phyloP scores from a whole-genome alignment of 305 asterid species.

The Petunia hybrid region DNA sequence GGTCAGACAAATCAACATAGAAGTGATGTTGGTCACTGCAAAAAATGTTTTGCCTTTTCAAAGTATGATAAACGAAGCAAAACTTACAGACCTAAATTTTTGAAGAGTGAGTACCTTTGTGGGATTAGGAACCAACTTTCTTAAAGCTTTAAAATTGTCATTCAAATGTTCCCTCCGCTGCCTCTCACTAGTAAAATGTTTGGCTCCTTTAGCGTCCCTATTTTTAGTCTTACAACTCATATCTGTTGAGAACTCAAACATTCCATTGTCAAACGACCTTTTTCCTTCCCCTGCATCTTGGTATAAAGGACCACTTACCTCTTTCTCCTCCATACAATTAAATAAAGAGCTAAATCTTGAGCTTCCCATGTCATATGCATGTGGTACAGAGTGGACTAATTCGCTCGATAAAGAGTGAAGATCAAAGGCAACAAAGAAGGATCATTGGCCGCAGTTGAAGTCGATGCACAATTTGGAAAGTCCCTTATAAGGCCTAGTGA shows the following conservation, averaged over 20 bases:
- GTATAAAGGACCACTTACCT: slow-evolving; percentile 39
- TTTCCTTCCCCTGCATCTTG: slow-evolving; percentile 53
- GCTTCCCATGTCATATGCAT: slow-evolving; percentile 48
- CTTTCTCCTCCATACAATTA: slow-evolving; percentile 51
- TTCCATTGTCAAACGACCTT: slow-evolving; percentile 46
- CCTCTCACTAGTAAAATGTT: slow-evolving; percentile 69
- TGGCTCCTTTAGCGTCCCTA: slow-evolving; percentile 55
- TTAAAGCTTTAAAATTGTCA: slow-evolving; percentile 59
- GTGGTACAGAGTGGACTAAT: slow-evolving; percentile 54
- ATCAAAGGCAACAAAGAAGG: slow-evolving; percentile 61
- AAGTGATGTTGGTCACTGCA: no score
- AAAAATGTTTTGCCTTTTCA: no score
- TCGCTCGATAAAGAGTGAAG: slow-evolving; percentile 64
- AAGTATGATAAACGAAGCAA: no score
- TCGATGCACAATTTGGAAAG: slow-evolving; percentile 34
- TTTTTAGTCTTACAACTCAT: slow-evolving; percentile 54
- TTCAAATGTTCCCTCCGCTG: slow-evolving; percentile 68
- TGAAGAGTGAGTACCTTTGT: slow-evolving; percentile 48
- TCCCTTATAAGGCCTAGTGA: slow-evolving; percentile 62
- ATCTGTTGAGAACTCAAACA: slow-evolving; percentile 59
- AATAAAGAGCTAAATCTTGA: slow-evolving; percentile 55
- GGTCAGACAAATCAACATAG: no score
- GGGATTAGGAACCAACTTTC: slow-evolving; percentile 64
- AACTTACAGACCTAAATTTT: neutral
- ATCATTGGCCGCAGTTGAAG: slow-evolving; percentile 52